phyloP scores from a whole-genome alignment of 1,284 basidiomycete genomes.

The Chondrostereum purpureum region DNA sequence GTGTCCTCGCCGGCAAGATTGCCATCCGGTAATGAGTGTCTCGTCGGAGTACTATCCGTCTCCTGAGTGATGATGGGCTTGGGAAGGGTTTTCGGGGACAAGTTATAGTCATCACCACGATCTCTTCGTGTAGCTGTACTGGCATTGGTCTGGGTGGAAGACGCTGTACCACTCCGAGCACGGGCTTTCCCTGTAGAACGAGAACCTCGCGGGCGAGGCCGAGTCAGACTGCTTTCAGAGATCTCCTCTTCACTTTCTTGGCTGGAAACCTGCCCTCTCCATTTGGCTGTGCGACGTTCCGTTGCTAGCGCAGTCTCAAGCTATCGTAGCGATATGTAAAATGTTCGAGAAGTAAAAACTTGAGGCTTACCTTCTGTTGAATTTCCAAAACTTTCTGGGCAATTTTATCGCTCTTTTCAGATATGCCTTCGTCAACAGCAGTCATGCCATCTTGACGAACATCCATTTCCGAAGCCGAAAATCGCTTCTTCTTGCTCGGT shows the following conservation, averaged over 20 bases:
- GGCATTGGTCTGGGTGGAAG: conserved; percentile 36
- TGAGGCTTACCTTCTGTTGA: conserved; percentile 62
- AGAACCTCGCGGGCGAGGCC: conserved; percentile 25
- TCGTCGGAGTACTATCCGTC: conserved; percentile 11
- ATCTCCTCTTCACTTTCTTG: conserved; percentile 45
- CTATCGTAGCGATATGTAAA: too few species aligned
- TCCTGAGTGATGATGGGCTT: conserved; percentile 10
- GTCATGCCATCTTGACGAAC: conserved; percentile 67
- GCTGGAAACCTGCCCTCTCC: conserved; percentile 33
- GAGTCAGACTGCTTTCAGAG: conserved; percentile 29
- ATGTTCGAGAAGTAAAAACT: conserved; percentile 7
- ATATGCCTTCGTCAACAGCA: conserved; percentile 79
- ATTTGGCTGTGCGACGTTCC: conserved; percentile 40
- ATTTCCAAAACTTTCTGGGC: conserved; percentile 78
- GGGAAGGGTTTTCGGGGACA: neutral
- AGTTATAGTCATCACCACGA: conserved; percentile 16
- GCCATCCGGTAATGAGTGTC: conserved; percentile 12
- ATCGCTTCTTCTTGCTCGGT: conserved; percentile 59
- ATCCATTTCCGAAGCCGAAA: conserved; percentile 60
- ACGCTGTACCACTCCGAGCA: conserved; percentile 40
- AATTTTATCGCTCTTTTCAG: conserved; percentile 74
- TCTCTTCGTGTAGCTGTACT: conserved; percentile 16
- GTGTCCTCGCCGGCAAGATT: conserved; percentile 18
- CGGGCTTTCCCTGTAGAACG: conserved; percentile 26
- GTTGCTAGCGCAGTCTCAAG: conserved; percentile 63